Base-by-base conservation (phyloP, 306 rosid genomes). In the Prunus mira region DNA sequence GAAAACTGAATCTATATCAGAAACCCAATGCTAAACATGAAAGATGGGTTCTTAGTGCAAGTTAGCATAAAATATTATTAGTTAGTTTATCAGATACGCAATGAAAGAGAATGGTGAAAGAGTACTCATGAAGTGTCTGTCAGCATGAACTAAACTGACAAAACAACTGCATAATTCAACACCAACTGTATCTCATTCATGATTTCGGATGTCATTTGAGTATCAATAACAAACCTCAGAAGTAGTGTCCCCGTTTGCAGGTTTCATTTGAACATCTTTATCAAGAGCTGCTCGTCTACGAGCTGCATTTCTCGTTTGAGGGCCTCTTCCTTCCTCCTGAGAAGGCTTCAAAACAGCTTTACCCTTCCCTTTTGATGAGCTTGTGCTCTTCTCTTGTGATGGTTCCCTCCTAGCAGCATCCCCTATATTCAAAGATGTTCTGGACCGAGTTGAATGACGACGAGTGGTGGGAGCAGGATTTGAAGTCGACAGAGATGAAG, bases 361-460 rank as follows among this genome's bases (percentile, higher is more conserved):
- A 24, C 99, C 98, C 84, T 96, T 96, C 27, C 93, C 97, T 85
- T 96, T 96, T 56, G 98, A 91, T 61, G 96, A 91, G 80, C 91
- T 91, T 12, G 81, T 73, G 84, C 87, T 86, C 83, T 92, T 92
- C 76, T 95, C 99, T 79, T 87, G 92, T 72, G 89, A 65, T 49
- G 78, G 65, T 65, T 95, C 97, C 84, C 85, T 92, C 81, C 77
- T 82, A 19, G 89, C 77, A 0, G 85, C 77, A 55, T 92, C 98
- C 49, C 91, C 97, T 66, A 92, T 89, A 86, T 86, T 89, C 69
- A 91, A 92, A 54, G 96, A 87, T 74, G 98, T 76, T 80, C 99
- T 89, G 17, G 97, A 83, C 79, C 99, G 89, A 51, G 97, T 92
- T 60, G 97, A 88, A 79, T 84, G 97, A 15, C 98, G 96, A 49